These are phyloP conservation scores for Nannochloris sp. DNA, from an alignment of 139 green algal species.

Conservation along the genomic window DNA sequence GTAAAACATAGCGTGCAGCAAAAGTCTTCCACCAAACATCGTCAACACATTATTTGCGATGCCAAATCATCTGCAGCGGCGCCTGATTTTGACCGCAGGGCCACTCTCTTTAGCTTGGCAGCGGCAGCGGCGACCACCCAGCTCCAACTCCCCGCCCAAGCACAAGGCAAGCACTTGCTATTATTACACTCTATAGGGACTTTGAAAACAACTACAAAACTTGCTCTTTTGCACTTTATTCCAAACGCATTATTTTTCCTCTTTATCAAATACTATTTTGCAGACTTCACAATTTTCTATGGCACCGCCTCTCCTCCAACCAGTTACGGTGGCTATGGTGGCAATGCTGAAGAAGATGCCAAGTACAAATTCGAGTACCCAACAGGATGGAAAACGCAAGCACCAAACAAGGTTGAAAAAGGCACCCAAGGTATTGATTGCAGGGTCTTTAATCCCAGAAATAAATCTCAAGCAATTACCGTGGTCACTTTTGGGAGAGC, in stretches of 20 bases:
- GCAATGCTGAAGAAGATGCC: slow-evolving; percentile 59
- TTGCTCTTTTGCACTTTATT: not conserved
- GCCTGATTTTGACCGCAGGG: not conserved
- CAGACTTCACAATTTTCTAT: slow-evolving; percentile 46
- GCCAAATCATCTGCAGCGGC: no score
- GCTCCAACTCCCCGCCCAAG: not conserved
- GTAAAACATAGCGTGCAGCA: no score
- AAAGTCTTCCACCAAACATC: no score
- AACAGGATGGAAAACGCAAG: slow-evolving; percentile 59
- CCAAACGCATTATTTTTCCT: not conserved
- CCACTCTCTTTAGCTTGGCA: not conserved
- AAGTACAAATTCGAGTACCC: slow-evolving; percentile 80
- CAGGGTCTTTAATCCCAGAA: slow-evolving; percentile 44
- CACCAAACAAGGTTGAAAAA: slow-evolving; percentile 76
- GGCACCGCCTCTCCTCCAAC: slow-evolving; percentile 65
- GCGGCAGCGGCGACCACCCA: not conserved
- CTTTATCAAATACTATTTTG: not conserved
- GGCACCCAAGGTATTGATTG: slow-evolving; percentile 79
- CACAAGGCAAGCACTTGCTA: no score
- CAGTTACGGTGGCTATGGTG: slow-evolving; percentile 75
- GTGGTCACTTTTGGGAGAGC: slow-evolving; percentile 69
- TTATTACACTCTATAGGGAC: no score
- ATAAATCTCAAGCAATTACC: not conserved
- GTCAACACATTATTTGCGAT: no score
- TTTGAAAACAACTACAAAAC: no score